Conservation (phyloP, 352 stramenopile genomes). For the Phytophthora capsici region DNA sequence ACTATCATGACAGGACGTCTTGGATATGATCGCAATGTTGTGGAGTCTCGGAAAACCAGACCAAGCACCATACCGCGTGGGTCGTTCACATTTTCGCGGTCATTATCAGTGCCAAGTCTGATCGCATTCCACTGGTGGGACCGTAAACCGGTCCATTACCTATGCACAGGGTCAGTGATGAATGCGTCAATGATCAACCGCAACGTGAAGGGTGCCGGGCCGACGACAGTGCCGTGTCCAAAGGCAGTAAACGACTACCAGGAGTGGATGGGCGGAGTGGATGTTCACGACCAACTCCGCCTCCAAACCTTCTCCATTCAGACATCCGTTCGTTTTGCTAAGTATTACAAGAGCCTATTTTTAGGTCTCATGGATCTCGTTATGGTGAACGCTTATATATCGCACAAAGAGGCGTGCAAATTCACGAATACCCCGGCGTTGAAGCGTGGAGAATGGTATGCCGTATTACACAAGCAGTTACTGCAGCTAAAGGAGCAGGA, state of each 20-base stretch:
- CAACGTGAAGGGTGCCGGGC: conserved; percentile 24
- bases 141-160: conserved; percentile 40
- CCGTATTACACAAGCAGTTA: not conserved
- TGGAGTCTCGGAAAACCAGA: conserved; percentile 4
- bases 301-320: conserved; percentile 1
- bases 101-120: conserved; percentile 17
- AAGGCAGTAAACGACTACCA: conserved; percentile 37
- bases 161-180: conserved; percentile 22
- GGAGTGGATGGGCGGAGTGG: too few relatives aligned
- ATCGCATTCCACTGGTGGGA: conserved; percentile 31
- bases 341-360: conserved; percentile 6
- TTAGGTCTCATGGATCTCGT: conserved; percentile 1
- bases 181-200: conserved; percentile 6
- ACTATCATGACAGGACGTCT: conserved; percentile 30
- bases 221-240: conserved; percentile 15
- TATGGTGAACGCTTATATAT: conserved; percentile 1
- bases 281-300: not conserved
- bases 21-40: conserved; percentile 7
- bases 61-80: conserved; percentile 20
- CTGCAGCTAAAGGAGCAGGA: not conserved
- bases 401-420: not conserved
- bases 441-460: not conserved
- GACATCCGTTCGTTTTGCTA: not conserved
- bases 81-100: conserved; percentile 20
- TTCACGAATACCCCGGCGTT: not conserved